Base-by-base conservation (phyloP, 768 basidiomycete species). In the Russula virescens region DNA sequence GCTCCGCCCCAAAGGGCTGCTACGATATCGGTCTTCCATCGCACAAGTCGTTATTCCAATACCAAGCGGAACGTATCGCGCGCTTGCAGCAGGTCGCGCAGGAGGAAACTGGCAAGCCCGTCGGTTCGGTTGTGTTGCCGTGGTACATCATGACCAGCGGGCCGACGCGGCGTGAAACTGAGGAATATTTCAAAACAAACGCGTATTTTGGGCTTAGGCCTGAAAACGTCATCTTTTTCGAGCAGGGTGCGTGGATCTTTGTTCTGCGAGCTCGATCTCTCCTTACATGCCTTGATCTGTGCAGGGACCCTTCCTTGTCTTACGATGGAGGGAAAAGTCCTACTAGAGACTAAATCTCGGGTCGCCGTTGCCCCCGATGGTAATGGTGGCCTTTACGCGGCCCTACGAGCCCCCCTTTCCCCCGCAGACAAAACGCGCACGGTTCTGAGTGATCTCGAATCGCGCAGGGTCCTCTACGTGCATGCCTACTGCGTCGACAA, bases 121-220 rank as follows among this genome's bases (percentile, higher is more conserved):
- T 75, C 19, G 84, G 82, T 53, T 82, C 83, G 1, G 89, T 92
- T 57, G 73, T 83, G 56, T 84, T 98, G 60, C 91, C 92, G 42
- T 98, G 97, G 97, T 98, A 98, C 77, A 86, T 99, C 70, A 99
- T 99, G 97, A 98, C 96, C 60, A 94, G 91, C 71, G 95, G 95
- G 25, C 97, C 96, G 43, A 99, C 97, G 40, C 84, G 94, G 67
- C 79, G 75, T 45, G 89, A 88, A 40, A 98, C 97, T 25, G 90
- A 92, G 73, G 77, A 76, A 28, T 98, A 88, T 80, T 98, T 98
- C 76, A 77, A 76, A 64, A 77, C 82, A 63, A 81, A 94, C 75
- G 73, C 74, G 3, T 90, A 81, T 77, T 99, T 98, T 71, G 95
- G 96, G 5, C 81, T 99, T 63, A 72, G 86, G 55, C 71, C 83